A percentile compares a stretch with the other conserved stretches of the same genome.
Conservation (phyloP, 2,329 filamentous ascomycete genomes). For the Amphichorda felina region DNA sequence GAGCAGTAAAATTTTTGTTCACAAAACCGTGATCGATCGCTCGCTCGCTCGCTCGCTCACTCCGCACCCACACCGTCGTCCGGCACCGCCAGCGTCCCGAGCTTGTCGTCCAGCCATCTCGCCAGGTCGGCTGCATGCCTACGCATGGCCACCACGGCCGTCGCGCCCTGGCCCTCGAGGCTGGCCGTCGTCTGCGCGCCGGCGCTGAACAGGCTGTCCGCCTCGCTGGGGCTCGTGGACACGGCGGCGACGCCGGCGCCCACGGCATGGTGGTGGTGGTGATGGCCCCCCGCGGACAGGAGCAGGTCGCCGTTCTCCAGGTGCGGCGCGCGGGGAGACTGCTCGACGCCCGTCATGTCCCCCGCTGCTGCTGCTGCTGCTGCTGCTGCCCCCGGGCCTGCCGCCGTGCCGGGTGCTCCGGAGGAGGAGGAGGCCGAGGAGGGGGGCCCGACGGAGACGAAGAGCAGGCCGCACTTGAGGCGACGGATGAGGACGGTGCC, state of each 20-base stretch:
- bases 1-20: too few species aligned
- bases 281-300: too few species aligned
- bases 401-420: conserved; percentile 14
- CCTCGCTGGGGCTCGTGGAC: conserved; percentile 24
- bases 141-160: conserved; percentile 37
- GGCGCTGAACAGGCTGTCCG: conserved; percentile 32
- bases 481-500: conserved; percentile 47
- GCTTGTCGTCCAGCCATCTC: conserved; percentile 46
- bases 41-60: not conserved
- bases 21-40: too few species aligned
- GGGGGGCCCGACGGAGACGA: conserved; percentile 45
- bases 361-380: conserved; percentile 6
- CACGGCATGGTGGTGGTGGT: conserved; percentile 1
- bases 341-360: conserved; percentile 2
- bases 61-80: conserved; percentile 33
- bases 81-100: conserved; percentile 39
- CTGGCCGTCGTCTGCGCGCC: conserved; percentile 31
- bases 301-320: conserved; percentile 15
- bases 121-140: conserved; percentile 48
- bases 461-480: conserved; percentile 46
- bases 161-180: conserved; percentile 24
- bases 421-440: not conserved
- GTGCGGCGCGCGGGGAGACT: conserved; percentile 1
- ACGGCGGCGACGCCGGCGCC: conserved; percentile 6
- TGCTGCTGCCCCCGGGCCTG: conserved; percentile 5